These are phyloP conservation scores for Cercis canadensis DNA, from an alignment of 306 rosid genomes.

Conservation along the genomic window DNA sequence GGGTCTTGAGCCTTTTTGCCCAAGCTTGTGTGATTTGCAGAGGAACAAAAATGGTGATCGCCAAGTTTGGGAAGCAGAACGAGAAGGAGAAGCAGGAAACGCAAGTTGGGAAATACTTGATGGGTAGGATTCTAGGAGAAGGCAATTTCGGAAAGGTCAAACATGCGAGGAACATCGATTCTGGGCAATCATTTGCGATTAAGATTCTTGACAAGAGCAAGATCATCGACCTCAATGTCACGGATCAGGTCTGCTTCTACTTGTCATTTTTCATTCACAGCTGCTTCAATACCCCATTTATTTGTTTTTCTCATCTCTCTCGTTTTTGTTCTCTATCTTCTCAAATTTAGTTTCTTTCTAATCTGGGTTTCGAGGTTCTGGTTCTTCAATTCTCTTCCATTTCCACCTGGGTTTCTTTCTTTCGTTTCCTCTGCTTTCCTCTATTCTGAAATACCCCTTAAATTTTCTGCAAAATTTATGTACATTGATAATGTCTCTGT, in stretches of 20 bases:
- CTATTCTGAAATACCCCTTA: background rate
- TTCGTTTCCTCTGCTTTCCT: background rate
- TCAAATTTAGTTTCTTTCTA: background rate
- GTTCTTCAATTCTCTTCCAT: no score
- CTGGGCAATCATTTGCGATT: conserved; percentile 71
- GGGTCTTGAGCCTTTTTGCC: conserved; percentile 15
- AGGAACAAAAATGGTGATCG: conserved; percentile 42
- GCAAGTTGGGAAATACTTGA: conserved; percentile 75
- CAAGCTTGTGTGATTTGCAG: background rate
- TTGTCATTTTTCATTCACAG: background rate
- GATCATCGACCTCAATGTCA: conserved; percentile 60
- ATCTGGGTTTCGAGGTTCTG: no score
- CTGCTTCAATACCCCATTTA: background rate
- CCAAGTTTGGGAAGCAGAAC: conserved; percentile 25
- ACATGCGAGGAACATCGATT: conserved; percentile 60
- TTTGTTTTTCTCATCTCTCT: background rate
- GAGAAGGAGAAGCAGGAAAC: conserved; percentile 34
- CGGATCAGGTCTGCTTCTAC: conserved; percentile 63
- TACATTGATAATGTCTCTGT: background rate
- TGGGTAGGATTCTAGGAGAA: conserved; percentile 82
- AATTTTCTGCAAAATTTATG: background rate
- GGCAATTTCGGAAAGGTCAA: conserved; percentile 94
- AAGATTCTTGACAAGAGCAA: conserved; percentile 78
- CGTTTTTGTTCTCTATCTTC: background rate
- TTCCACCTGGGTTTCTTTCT: background rate